Percentiles rank a stretch among this genome's conserved stretches.
phyloP scores from a whole-genome alignment of 768 basidiomycete species.

The Coprinopsis cinerea region DNA sequence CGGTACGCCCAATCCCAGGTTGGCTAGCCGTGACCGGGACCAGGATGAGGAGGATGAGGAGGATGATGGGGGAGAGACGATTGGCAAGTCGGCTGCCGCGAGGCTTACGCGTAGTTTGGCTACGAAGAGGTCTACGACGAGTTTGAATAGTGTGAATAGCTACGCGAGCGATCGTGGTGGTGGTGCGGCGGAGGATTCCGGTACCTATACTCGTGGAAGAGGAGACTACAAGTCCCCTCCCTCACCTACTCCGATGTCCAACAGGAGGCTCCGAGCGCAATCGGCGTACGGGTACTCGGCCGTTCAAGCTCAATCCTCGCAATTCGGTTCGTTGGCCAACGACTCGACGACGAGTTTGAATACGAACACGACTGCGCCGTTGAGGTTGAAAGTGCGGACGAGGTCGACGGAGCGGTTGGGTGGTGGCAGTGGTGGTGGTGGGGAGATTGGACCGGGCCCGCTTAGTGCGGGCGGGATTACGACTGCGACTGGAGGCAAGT shows the following conservation, averaged over 20 bases:
- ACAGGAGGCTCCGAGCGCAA: slow-evolving; percentile 45
- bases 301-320: slow-evolving; percentile 16
- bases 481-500: slow-evolving; percentile 36
- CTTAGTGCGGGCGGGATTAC: slow-evolving; percentile 2
- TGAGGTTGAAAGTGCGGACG: slow-evolving; percentile 32
- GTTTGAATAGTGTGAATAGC: slow-evolving; percentile 12
- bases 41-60: slow-evolving; percentile 25
- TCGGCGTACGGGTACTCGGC: slow-evolving; percentile 49
- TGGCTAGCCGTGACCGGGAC: slow-evolving; percentile 5
- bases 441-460: no score
- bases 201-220: neutral
- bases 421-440: no score
- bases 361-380: slow-evolving; percentile 23
- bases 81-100: slow-evolving; percentile 48
- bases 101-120: slow-evolving; percentile 19
- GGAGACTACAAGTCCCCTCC: neutral
- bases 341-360: slow-evolving; percentile 10
- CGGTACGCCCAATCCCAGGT: slow-evolving; percentile 13
- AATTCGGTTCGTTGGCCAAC: slow-evolving; percentile 18
- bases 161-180: neutral
- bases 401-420: slow-evolving; percentile 35
- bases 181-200: no score
- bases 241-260: slow-evolving; percentile 15
- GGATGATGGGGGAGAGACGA: slow-evolving; percentile 47
- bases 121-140: slow-evolving; percentile 11